Percentiles rank a stretch among this genome's conserved stretches.
Conservation (phyloP, 306 rosid species). For the Glycine tomentella region DNA sequence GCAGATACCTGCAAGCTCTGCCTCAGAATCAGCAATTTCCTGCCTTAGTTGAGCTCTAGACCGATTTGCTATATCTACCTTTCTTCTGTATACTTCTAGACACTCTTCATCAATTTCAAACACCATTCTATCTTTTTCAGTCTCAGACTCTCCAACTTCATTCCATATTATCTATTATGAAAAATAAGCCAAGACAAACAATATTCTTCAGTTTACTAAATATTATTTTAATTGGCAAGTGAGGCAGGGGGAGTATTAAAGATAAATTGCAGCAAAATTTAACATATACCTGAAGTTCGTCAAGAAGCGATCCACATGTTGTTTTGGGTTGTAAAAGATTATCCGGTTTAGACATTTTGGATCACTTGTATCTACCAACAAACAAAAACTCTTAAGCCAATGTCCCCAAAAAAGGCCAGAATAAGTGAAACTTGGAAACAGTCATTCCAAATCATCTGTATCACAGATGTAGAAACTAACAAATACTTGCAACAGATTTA, state of each 20-base stretch:
- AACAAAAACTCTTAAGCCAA: slow-evolving; percentile 12
- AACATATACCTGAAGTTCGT: slow-evolving; percentile 81
- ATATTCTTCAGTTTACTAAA: slow-evolving; percentile 20
- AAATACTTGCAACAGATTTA: slow-evolving; percentile 24
- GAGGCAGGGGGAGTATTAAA: neutral
- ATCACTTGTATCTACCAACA: slow-evolving; percentile 50
- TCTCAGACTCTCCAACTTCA: slow-evolving; percentile 89
- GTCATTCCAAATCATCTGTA: neutral
- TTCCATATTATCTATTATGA: slow-evolving; percentile 86
- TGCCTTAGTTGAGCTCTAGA: slow-evolving; percentile 94
- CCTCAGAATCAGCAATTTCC: slow-evolving; percentile 93
- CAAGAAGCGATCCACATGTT: slow-evolving; percentile 79
- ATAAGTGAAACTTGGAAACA: slow-evolving; percentile 14
- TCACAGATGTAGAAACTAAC: neutral
- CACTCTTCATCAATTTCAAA: slow-evolving; percentile 91
- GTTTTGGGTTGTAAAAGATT: slow-evolving; percentile 73
- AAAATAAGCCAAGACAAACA: slow-evolving; percentile 20
- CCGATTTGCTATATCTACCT: slow-evolving; percentile 82
- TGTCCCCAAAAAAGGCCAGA: neutral
- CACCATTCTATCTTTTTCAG: slow-evolving; percentile 81
- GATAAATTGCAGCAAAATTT: neutral
- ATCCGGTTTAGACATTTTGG: slow-evolving; percentile 64
- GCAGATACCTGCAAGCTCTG: slow-evolving; percentile 85
- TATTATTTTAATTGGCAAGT: neutral
- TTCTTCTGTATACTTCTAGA: slow-evolving; percentile 89